Evolutionary conservation across 345 rosid genomes (phyloP).

Genomic region (Cochlearia excelsa): DNA sequence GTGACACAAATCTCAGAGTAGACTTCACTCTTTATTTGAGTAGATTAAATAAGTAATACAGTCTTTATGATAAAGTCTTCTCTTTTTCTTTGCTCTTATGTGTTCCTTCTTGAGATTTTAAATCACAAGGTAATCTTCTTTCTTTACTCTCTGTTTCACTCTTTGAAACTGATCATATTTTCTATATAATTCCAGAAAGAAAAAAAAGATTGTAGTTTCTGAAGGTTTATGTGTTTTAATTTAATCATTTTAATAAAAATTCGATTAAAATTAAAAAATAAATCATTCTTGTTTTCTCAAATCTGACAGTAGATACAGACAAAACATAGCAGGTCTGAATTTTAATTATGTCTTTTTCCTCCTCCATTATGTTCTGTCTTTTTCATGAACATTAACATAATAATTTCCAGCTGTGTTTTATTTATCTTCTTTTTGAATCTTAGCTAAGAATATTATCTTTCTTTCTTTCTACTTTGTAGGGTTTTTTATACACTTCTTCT

Average conservation of each 20-base stretch:
- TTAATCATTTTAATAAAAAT: not conserved
- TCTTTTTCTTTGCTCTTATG: constrained; percentile 1
- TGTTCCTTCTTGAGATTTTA: too few relatives aligned
- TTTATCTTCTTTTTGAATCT: constrained; percentile 5
- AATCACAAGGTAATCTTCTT: not conserved
- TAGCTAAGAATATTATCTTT: not conserved
- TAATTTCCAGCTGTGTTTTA: constrained; percentile 19
- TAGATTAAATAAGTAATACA: constrained; percentile 13
- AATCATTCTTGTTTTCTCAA: constrained; percentile 5
- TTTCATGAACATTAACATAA: constrained; percentile 20
- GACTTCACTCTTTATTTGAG: constrained; percentile 22
- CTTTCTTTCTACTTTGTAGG: constrained; percentile 16
- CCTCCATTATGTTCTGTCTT: constrained; percentile 21
- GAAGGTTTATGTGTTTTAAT: not conserved
- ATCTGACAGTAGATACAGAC: constrained; percentile 19
- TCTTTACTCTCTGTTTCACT: constrained; percentile 13
- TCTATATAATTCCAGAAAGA: too few relatives aligned
- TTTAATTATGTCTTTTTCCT: constrained; percentile 22
- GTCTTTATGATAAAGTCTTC: constrained; percentile 15
- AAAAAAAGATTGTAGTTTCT: not conserved
- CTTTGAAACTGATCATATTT: not conserved
- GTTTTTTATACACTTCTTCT: constrained; percentile 8
- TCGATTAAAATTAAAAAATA: too few relatives aligned
- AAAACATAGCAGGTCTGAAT: constrained; percentile 8
- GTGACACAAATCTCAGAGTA: constrained; percentile 30